phyloP scores from a whole-genome alignment of 1,284 basidiomycete genomes.

The Puccinia coronata region DNA sequence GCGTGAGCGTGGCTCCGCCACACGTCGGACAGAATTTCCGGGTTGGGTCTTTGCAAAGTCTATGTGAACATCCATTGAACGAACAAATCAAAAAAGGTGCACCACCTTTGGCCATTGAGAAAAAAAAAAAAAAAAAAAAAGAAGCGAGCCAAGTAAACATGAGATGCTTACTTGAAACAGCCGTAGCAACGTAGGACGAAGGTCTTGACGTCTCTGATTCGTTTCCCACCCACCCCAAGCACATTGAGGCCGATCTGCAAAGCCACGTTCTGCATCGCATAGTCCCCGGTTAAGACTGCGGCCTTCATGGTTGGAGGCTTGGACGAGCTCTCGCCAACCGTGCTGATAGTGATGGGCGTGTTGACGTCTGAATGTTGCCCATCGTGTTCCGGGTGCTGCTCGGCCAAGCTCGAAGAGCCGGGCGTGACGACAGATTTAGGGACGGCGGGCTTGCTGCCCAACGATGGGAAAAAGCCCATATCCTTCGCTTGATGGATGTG shows the following conservation, averaged over 20 bases:
- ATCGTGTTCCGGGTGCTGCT: neutral
- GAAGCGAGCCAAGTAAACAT: neutral
- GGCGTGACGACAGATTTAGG: constrained; percentile 47
- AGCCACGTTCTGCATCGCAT: constrained; percentile 97
- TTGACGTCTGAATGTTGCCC: constrained; percentile 51
- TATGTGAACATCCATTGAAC: constrained; percentile 57
- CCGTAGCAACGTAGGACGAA: constrained; percentile 98
- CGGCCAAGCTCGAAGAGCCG: constrained; percentile 52
- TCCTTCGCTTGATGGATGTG: constrained; percentile 82
- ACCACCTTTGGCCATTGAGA: neutral
- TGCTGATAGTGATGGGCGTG: constrained; percentile 58
- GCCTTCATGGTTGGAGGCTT: constrained; percentile 62
- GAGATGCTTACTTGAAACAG: constrained; percentile 87
- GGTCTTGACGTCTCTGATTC: constrained; percentile 86
- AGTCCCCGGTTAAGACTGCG: constrained; percentile 97
- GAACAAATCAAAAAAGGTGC: neutral
- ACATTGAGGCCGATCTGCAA: constrained; percentile 91
- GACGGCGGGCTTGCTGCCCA: constrained; percentile 45
- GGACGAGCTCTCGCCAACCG: constrained; percentile 57
- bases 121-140: too few species aligned
- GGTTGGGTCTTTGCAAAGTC: constrained; percentile 90
- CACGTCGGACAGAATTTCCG: constrained; percentile 98
- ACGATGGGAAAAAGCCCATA: constrained; percentile 66
- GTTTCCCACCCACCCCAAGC: constrained; percentile 86
- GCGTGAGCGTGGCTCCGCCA: constrained; percentile 85